A percentile compares a stretch with the other conserved stretches of the same genome.
phyloP scores from a whole-genome alignment of 177 flowering plant species.

The Vitis hybrid region DNA sequence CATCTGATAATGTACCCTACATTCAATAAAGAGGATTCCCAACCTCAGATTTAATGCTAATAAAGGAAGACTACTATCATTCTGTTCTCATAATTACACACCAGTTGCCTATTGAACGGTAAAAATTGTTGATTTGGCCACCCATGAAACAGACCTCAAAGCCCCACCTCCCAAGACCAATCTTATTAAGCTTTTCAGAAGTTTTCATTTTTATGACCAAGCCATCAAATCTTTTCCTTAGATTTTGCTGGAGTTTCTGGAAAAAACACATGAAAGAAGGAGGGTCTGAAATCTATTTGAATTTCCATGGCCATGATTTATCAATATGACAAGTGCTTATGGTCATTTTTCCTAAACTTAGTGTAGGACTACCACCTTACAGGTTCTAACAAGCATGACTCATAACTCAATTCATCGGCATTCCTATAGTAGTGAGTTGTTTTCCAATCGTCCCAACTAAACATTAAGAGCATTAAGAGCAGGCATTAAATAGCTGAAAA shows the following conservation, averaged over 20 bases:
- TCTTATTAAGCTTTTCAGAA: too few relatives aligned
- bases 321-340: neutral
- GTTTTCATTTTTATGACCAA: too few relatives aligned
- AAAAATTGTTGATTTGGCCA: neutral
- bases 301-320: neutral
- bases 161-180: too few relatives aligned
- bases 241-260: neutral
- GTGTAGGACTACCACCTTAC: neutral
- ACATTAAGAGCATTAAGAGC: neutral
- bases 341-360: neutral
- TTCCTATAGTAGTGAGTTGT: neutral
- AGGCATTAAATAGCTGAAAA: neutral
- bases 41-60: neutral
- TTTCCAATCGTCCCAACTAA: neutral
- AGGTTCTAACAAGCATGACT: neutral
- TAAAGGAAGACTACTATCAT: neutral
- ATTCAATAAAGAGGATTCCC: neutral
- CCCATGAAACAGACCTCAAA: neutral
- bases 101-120: neutral
- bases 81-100: neutral
- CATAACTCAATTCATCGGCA: neutral
- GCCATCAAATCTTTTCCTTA: neutral
- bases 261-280: neutral
- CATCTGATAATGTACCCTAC: slow-evolving; percentile 68
- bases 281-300: neutral